Percentiles rank a stretch among this genome's conserved stretches.
Conservation (phyloP, 1,139 yeast species). For the Eremothecium coryli region DNA sequence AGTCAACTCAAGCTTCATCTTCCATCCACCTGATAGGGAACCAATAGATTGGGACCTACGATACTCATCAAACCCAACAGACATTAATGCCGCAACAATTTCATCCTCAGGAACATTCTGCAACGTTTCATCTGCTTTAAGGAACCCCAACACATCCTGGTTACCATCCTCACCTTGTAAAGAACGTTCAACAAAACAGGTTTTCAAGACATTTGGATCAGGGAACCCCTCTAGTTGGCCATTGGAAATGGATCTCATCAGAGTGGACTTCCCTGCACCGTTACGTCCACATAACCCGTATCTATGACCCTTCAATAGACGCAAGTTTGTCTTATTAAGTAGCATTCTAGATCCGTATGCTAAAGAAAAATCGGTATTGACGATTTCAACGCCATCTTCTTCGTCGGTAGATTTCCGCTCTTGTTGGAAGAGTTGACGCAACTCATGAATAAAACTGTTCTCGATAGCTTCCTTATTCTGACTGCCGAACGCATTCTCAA, state of each 20-base stretch:
- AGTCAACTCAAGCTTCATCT: slow-evolving; percentile 95
- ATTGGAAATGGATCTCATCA: slow-evolving; percentile 94
- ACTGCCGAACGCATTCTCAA: slow-evolving; percentile 40
- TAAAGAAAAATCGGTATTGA: slow-evolving; percentile 86
- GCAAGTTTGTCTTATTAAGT: slow-evolving; percentile 78
- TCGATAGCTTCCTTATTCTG: slow-evolving; percentile 38
- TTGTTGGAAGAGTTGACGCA: slow-evolving; percentile 60
- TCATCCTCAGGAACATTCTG: slow-evolving; percentile 52
- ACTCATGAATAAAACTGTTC: slow-evolving; percentile 38
- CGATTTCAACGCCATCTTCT: slow-evolving; percentile 78
- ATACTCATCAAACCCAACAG: slow-evolving; percentile 87
- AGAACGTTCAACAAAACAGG: slow-evolving; percentile 96
- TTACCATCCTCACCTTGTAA: slow-evolving; percentile 93
- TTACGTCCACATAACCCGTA: slow-evolving; percentile 97
- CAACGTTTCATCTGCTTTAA: slow-evolving; percentile 85
- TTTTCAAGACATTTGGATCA: slow-evolving; percentile 71
- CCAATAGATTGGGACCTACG: slow-evolving; percentile 87
- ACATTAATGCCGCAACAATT: slow-evolving; percentile 63
- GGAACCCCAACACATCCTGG: slow-evolving; percentile 77
- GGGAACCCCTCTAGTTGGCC: slow-evolving; percentile 99
- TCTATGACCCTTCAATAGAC: slow-evolving; percentile 88
- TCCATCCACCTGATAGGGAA: slow-evolving; percentile 97
- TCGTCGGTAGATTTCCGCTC: slow-evolving; percentile 46
- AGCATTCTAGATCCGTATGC: slow-evolving; percentile 98
- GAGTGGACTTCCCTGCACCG: slow-evolving; percentile 97